phyloP scores from a whole-genome alignment of 208 protist species.

The Leishmania aethiopica region DNA sequence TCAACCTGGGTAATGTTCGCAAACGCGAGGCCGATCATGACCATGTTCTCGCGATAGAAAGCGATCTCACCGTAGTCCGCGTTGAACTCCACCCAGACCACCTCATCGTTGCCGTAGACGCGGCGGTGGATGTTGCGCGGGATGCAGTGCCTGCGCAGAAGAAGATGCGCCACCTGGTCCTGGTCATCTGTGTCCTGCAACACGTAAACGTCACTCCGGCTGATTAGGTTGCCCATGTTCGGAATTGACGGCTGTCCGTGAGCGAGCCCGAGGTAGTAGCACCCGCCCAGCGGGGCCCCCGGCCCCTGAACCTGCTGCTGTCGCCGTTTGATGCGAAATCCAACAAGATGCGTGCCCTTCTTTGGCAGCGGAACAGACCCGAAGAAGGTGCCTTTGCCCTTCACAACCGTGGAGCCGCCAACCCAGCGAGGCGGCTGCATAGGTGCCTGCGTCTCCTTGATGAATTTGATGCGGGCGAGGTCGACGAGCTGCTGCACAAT shows the following conservation, averaged over 20 bases:
- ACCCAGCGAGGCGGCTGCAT: constrained; percentile 61
- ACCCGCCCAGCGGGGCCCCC: constrained; percentile 80
- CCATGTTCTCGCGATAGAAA: constrained; percentile 88
- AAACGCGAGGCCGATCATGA: constrained; percentile 86
- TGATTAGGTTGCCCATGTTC: constrained; percentile 77
- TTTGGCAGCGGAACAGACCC: constrained; percentile 63
- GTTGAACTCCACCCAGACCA: constrained; percentile 91
- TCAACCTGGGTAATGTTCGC: constrained; percentile 71
- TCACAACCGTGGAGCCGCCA: constrained; percentile 52
- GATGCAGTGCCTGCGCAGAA: constrained; percentile 72
- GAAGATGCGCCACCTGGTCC: constrained; percentile 82
- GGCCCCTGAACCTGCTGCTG: constrained; percentile 62
- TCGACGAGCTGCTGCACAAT: constrained; percentile 69
- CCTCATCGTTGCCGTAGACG: constrained; percentile 85
- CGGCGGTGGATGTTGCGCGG: constrained; percentile 73
- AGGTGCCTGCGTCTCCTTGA: constrained; percentile 32
- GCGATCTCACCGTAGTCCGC: constrained; percentile 83
- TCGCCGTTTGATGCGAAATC: constrained; percentile 79
- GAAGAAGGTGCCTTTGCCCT: constrained; percentile 80
- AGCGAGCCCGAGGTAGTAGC: constrained; percentile 88
- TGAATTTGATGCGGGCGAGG: constrained; percentile 54
- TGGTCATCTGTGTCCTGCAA: constrained; percentile 90
- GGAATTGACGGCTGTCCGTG: constrained; percentile 69
- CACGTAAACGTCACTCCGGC: constrained; percentile 78
- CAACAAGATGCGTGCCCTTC: constrained; percentile 73